Evolutionary conservation across 2,329 filamentous ascomycete species (phyloP).

Genomic region (Falciphora oryzae): DNA sequence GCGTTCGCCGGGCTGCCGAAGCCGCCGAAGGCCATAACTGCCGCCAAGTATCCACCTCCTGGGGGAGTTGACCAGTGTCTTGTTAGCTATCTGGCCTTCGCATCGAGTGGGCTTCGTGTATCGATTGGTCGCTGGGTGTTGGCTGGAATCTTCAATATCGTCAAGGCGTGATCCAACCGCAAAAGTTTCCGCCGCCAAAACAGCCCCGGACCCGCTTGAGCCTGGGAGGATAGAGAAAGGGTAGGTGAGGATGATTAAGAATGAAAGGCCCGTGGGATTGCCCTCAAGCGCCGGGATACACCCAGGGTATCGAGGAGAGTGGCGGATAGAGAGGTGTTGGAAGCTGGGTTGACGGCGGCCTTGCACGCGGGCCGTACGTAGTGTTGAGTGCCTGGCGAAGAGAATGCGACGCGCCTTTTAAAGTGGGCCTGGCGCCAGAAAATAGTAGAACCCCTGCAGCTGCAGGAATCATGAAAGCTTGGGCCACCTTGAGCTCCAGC

Average conservation of each 20-base stretch:
- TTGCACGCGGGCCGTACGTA: background rate
- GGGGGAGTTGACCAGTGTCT: conserved; percentile 24
- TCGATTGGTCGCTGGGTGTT: background rate
- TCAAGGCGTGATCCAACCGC: background rate
- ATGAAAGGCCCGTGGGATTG: background rate
- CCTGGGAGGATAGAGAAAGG: background rate
- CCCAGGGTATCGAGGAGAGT: background rate
- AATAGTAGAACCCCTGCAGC: background rate
- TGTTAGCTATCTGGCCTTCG: conserved; percentile 20
- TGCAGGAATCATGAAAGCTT: conserved; percentile 20
- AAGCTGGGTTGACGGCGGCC: background rate
- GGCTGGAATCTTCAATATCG: background rate
- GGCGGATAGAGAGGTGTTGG: background rate
- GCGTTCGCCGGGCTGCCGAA: conserved; percentile 45
- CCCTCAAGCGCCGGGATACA: background rate
- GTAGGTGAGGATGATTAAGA: background rate
- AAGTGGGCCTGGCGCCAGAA: conserved; percentile 1
- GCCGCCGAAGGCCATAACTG: conserved; percentile 56
- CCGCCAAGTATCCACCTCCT: conserved; percentile 30
- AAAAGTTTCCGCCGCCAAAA: background rate
- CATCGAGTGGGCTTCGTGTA: conserved; percentile 14
- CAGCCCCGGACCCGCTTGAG: background rate
- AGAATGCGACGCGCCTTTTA: conserved; percentile 7
- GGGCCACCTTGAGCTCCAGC: conserved; percentile 14
- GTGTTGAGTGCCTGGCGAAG: background rate